Evolutionary conservation across 495 filamentous ascomycete genomes (phyloP).

Genomic region (Aspergillus cavernicola): DNA sequence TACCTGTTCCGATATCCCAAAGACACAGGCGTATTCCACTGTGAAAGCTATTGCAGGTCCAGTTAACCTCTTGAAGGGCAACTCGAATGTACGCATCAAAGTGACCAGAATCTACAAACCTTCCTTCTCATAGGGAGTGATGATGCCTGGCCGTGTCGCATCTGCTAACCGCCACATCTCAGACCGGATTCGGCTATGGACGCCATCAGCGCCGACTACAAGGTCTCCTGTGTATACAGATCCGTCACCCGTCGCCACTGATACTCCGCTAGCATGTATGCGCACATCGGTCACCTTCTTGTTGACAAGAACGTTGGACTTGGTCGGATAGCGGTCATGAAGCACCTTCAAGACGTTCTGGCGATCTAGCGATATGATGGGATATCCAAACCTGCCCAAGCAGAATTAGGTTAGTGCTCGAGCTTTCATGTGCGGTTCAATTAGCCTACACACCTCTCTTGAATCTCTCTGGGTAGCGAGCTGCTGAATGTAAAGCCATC

Average conservation of each 20-base stretch:
- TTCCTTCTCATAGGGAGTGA: no score
- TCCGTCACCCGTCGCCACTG: constrained; percentile 19
- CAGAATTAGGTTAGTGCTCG: no score
- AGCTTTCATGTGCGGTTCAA: no score
- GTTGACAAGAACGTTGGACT: not conserved
- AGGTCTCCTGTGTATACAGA: constrained; percentile 33
- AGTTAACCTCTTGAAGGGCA: no score
- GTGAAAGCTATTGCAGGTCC: no score
- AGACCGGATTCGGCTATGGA: not conserved
- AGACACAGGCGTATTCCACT: not conserved
- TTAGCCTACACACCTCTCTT: no score
- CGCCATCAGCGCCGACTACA: constrained; percentile 28
- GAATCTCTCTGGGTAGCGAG: no score
- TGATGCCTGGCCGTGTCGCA: not conserved
- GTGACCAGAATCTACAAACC: not conserved
- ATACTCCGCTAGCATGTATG: not conserved
- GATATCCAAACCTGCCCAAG: no score
- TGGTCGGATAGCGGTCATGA: not conserved
- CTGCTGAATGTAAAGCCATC: not conserved
- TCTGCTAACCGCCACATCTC: not conserved
- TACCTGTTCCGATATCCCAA: not conserved
- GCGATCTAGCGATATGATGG: no score
- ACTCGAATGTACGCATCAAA: no score
- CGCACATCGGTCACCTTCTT: not conserved
- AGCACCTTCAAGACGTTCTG: not conserved